phyloP scores from a whole-genome alignment of 306 rosid species.

The Purshia tridentata region DNA sequence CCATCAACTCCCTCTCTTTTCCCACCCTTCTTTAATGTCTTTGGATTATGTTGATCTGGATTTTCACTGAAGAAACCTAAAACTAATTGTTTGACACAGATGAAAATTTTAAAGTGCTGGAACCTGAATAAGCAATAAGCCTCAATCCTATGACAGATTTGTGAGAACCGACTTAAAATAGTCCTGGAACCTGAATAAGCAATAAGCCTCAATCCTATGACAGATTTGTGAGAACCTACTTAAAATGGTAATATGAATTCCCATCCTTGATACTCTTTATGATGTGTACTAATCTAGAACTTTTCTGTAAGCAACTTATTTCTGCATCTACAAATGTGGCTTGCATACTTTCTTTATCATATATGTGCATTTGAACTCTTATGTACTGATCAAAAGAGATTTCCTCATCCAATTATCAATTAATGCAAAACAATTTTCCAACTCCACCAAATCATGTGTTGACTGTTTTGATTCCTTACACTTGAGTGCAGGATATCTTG shows the following conservation, averaged over 20 bases:
- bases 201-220: not conserved
- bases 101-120: not conserved
- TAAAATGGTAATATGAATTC: not conserved
- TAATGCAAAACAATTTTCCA: not conserved
- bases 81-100: not conserved
- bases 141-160: not conserved
- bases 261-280: not conserved
- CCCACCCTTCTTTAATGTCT: not conserved
- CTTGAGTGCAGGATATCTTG: not conserved
- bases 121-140: not conserved
- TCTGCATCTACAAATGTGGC: not conserved
- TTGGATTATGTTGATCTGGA: not conserved
- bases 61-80: not conserved
- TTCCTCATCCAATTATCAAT: not conserved
- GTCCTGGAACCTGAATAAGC: not conserved
- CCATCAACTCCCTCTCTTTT: not conserved
- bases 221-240: not conserved
- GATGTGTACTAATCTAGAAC: not conserved
- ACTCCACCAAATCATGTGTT: not conserved
- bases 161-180: not conserved
- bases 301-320: not conserved
- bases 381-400: not conserved
- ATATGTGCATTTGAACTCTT: not conserved
- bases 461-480: not conserved
- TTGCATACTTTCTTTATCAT: not conserved